Evolutionary conservation across 179 eudicot genomes (phyloP), one percentile per base, ranked within the genome.

Genomic region (Camellia oleifera): DNA sequence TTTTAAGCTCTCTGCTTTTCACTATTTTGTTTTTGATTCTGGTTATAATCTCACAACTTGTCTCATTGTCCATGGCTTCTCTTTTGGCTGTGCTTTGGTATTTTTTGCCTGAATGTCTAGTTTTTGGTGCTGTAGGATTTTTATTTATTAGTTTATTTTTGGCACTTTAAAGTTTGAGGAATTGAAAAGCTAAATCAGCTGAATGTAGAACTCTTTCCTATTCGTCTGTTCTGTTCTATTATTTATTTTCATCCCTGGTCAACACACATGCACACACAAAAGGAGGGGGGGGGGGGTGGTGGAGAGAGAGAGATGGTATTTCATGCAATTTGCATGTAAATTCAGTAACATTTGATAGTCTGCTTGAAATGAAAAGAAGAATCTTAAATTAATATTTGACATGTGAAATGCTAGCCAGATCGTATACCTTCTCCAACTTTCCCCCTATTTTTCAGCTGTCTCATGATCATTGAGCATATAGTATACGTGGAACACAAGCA

Each of bases 341-440:
- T 40, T 5, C 65, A 20, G 78, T 17, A 12, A 53, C 14, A 60
- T 13, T 63, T 46, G 17, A 57, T 32, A 42, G n/a, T 17, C 3
- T 74, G 10, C 20, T 46, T 14, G 7, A 48, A 80, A 56, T 8
- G 4, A 53, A 69, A 81, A 56, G 32, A 68, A 8, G 61, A 65
- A 15, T 60, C 18, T 42, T 17, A 42, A 57, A 74, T 66, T 12
- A 14, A 3, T 56, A 64, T 18, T 2, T 0, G 15, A 67, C 72
- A 58, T 18, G 72, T 5, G 74, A 57, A 20, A 69, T 18, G 62
- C 80, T 81, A 85, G 94, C 99, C 99, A 57, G 97, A 92, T 87
- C 99, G 87, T 78, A 96, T 94, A 84, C 94, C 99, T 90, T 94
- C 98, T 54, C 99, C 99, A 79, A 94, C 97, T 85, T 93, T 83